Evolutionary conservation across 305 asterid species (phyloP).

Genomic region (Rubia tinctorum): DNA sequence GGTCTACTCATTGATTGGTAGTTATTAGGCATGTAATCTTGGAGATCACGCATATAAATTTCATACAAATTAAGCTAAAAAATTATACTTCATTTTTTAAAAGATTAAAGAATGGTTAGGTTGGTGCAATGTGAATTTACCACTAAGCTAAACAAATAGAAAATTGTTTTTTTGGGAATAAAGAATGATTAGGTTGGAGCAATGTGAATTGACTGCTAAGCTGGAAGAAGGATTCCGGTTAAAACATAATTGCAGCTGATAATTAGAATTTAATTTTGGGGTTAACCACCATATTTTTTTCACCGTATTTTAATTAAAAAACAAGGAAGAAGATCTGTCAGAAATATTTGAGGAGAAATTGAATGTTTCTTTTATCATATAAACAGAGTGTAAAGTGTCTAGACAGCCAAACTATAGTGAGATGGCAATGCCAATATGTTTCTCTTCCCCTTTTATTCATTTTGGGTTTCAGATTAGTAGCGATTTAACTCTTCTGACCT

Average conservation of each 20-base stretch:
- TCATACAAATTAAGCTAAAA: background rate
- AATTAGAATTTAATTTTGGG: background rate
- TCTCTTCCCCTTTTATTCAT: background rate
- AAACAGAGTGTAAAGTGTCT: slow-evolving; percentile 3
- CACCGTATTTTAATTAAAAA: no score
- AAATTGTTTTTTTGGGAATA: background rate
- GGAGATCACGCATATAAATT: slow-evolving; percentile 6
- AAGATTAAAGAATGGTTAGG: background rate
- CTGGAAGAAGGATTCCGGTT: background rate
- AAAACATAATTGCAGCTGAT: background rate
- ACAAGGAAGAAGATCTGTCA: background rate
- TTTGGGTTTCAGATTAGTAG: background rate
- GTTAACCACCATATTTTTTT: no score
- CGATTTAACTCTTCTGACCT: no score
- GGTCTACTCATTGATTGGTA: slow-evolving; percentile 1
- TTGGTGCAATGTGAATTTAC: background rate
- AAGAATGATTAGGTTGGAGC: background rate
- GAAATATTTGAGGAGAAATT: background rate
- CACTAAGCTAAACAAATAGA: background rate
- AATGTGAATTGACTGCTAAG: background rate
- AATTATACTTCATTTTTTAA: background rate
- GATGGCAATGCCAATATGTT: background rate
- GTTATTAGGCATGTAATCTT: slow-evolving; percentile 10
- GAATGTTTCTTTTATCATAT: background rate
- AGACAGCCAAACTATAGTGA: background rate